These are phyloP conservation scores for Alternaria gansuensis DNA, from an alignment of 2,329 filamentous ascomycete species.

Conservation along the genomic window DNA sequence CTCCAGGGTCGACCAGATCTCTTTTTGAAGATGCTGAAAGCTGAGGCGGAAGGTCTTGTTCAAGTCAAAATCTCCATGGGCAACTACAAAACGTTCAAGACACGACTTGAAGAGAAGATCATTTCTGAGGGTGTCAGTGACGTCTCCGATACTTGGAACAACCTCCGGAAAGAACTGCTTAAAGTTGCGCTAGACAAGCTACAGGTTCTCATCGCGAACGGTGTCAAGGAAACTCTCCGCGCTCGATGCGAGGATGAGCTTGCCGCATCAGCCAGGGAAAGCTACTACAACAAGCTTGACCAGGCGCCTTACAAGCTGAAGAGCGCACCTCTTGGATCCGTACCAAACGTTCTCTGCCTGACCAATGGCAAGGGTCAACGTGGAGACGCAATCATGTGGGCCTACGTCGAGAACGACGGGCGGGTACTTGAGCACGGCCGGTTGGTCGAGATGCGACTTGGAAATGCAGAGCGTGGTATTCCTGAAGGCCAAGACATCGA, in stretches of 20 bases:
- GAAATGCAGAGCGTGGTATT: constrained; percentile 72
- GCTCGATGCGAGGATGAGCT: constrained; percentile 94
- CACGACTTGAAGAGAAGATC: constrained; percentile 81
- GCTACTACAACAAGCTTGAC: constrained; percentile 88
- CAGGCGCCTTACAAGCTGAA: constrained; percentile 96
- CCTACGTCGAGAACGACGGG: constrained; percentile 92
- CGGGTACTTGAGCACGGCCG: constrained; percentile 89
- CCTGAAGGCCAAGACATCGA: constrained; percentile 71
- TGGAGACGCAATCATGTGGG: constrained; percentile 84
- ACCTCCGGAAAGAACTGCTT: constrained; percentile 83
- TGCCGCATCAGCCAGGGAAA: constrained; percentile 85
- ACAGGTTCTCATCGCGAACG: constrained; percentile 83
- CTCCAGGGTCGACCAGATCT: constrained; percentile 85
- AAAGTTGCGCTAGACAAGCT: constrained; percentile 83
- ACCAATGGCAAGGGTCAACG: constrained; percentile 86
- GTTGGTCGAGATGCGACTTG: constrained; percentile 76
- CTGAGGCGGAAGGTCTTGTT: constrained; percentile 90
- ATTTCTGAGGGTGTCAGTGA: constrained; percentile 96
- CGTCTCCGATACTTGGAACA: constrained; percentile 93
- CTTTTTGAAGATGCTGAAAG: constrained; percentile 96
- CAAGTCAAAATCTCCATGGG: constrained; percentile 84
- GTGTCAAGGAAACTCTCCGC: constrained; percentile 92
- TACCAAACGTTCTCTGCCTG: constrained; percentile 84
- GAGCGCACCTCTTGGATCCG: constrained; percentile 87
- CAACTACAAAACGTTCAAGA: constrained; percentile 77